These are phyloP conservation scores for Pichia sp. DNA, from an alignment of 1,139 yeast species.

Conservation along the genomic window DNA sequence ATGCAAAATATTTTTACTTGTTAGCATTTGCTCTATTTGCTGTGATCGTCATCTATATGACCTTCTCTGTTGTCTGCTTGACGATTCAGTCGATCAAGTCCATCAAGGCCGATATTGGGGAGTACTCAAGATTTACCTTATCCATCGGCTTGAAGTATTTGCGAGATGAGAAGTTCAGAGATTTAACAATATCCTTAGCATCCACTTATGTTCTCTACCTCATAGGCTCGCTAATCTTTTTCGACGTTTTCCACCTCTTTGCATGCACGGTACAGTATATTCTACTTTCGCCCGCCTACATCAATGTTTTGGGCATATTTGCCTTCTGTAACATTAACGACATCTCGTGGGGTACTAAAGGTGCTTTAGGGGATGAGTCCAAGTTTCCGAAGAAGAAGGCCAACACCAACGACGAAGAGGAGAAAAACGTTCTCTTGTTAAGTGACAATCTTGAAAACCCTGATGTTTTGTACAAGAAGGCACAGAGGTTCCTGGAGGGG, in stretches of 20 bases:
- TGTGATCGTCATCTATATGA: slow-evolving; percentile 84
- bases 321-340: slow-evolving; percentile 85
- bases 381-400: slow-evolving; percentile 23
- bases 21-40: slow-evolving; percentile 82
- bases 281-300: slow-evolving; percentile 67
- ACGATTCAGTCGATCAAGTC: slow-evolving; percentile 59
- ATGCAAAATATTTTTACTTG: slow-evolving; percentile 76
- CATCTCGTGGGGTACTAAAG: slow-evolving; percentile 86
- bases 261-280: slow-evolving; percentile 70
- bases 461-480: slow-evolving; percentile 26
- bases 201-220: slow-evolving; percentile 83
- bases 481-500: slow-evolving; percentile 15
- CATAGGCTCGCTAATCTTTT: slow-evolving; percentile 65
- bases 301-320: slow-evolving; percentile 73
- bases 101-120: slow-evolving; percentile 39
- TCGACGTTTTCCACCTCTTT: slow-evolving; percentile 74
- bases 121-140: slow-evolving; percentile 34
- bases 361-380: slow-evolving; percentile 39
- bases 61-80: slow-evolving; percentile 78
- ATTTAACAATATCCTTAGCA: slow-evolving; percentile 77
- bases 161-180: slow-evolving; percentile 65
- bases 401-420: slow-evolving; percentile 8
- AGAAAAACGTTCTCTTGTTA: slow-evolving; percentile 22
- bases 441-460: slow-evolving; percentile 32
- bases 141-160: slow-evolving; percentile 47